These are phyloP conservation scores for Ananas comosus DNA, from an alignment of 176 grass and related monocot genomes.

Conservation along the genomic window DNA sequence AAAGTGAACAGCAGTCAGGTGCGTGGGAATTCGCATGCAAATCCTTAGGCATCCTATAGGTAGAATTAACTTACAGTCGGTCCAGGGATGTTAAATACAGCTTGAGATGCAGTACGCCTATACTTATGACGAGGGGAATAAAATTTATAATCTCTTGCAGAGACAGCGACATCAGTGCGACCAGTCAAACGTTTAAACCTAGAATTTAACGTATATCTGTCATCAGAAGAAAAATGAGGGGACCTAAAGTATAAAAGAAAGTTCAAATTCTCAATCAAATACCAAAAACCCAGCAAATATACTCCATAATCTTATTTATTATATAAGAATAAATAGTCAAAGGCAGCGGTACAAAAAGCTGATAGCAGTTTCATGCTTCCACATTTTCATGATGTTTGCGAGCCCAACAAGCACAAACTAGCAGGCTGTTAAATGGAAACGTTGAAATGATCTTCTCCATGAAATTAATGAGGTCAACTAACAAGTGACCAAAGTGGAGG, in stretches of 20 bases:
- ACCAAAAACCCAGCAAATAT: background rate
- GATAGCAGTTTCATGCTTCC: too few relatives aligned
- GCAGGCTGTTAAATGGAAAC: too few relatives aligned
- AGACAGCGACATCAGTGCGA: conserved; percentile 48
- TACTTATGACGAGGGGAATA: conserved; percentile 81
- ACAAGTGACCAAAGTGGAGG: too few relatives aligned
- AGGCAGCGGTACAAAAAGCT: background rate
- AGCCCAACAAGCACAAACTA: too few relatives aligned
- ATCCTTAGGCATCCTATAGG: conserved; percentile 1
- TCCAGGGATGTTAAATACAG: conserved; percentile 47
- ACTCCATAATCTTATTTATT: background rate
- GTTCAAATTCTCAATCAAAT: background rate
- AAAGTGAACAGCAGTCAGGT: conserved; percentile 2
- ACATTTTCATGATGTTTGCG: too few relatives aligned
- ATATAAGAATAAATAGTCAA: background rate
- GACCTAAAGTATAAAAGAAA: background rate
- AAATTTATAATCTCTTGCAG: conserved; percentile 80
- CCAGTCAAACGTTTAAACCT: conserved; percentile 94
- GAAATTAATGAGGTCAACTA: too few relatives aligned
- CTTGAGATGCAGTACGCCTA: conserved; percentile 41
- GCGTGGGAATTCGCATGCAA: background rate
- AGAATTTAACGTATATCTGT: conserved; percentile 1
- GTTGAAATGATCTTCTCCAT: too few relatives aligned
- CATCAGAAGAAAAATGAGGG: conserved; percentile 3
- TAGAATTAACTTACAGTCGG: conserved; percentile 39